Conservation (phyloP, 192 early-diverging fungal genomes). For the Jimgerdemannia flammicorona region DNA sequence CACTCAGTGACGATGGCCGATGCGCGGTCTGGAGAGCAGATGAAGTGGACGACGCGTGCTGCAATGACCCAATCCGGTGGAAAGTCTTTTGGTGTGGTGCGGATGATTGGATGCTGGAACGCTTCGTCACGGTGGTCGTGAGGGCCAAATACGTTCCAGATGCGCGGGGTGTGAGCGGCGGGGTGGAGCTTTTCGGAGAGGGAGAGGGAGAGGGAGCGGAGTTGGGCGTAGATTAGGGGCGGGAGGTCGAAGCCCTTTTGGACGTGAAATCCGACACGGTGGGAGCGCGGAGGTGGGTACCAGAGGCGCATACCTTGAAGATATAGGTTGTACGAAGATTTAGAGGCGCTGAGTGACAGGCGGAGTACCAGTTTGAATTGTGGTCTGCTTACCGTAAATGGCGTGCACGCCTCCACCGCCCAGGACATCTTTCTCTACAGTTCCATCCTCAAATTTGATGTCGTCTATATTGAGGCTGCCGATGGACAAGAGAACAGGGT, state of each 20-base stretch:
- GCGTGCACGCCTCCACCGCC: constrained; percentile 40
- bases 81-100: constrained; percentile 25
- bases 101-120: constrained; percentile 33
- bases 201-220: constrained; percentile 22
- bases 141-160: constrained; percentile 30
- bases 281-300: constrained; percentile 18
- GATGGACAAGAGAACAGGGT: constrained; percentile 12
- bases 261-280: constrained; percentile 25
- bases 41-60: constrained; percentile 25
- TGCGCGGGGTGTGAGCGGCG: constrained; percentile 27
- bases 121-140: constrained; percentile 33
- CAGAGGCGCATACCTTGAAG: constrained; percentile 36
- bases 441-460: constrained; percentile 28
- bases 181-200: constrained; percentile 17
- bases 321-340: background rate
- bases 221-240: constrained; percentile 13
- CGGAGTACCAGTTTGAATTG: background rate
- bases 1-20: constrained; percentile 25
- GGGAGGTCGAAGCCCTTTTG: constrained; percentile 37
- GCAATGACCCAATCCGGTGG: constrained; percentile 29
- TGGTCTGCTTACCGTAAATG: constrained; percentile 28
- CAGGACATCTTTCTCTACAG: constrained; percentile 18
- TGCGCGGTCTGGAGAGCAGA: constrained; percentile 28
- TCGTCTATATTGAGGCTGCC: constrained; percentile 36
- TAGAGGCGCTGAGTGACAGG: background rate